Base-by-base conservation (phyloP, 306 rosid species). In the Pueraria montana region DNA sequence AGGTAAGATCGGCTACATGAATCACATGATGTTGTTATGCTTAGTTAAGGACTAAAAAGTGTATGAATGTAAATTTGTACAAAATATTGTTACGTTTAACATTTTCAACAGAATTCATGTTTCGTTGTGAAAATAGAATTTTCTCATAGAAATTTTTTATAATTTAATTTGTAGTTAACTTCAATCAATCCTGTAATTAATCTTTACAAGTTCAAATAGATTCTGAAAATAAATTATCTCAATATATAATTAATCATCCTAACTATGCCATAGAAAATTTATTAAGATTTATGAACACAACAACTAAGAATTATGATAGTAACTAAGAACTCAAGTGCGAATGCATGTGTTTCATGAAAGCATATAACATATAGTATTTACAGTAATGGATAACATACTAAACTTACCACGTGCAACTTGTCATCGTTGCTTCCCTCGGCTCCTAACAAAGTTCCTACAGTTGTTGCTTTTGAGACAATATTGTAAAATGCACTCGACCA, bases 391-490 rank as follows among this genome's bases (percentile, higher is more conserved):
- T 18, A 27, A 36, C 64, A 84, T 21, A 21, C 18, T 30, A 42
- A 70, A 65, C 79, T 79, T 85, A 92, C 97, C 91, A 92, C 88
- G 14, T 92, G 91, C 52, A 92, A 5, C 69, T 67, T 82, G 36
- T 85, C 91, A 55, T 88, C 82, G 34, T 74, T 86, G 74, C 77
- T 75, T 86, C 85, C 87, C 66, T 81, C 85, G 17, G 11, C 43
- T 74, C 87, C 24, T 20, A 78, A 42, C 36, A 89, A 77, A 13
- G 83, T 78, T 77, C 86, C 87, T 20, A 92, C 80, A 1, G 77
- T 0, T 20, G 32, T 9, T 53, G 90, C 73, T 78, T 72, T 80
- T 40, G 89, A 85, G 20, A 90, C 93, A 75, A 92, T 77, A 16
- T 49, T 88, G 69, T 84, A 52, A 77, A 90, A 92, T 16, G 9